Evolutionary conservation across 1,139 yeast genomes (phyloP).

Genomic region (Saccharomyces hybrid): DNA sequence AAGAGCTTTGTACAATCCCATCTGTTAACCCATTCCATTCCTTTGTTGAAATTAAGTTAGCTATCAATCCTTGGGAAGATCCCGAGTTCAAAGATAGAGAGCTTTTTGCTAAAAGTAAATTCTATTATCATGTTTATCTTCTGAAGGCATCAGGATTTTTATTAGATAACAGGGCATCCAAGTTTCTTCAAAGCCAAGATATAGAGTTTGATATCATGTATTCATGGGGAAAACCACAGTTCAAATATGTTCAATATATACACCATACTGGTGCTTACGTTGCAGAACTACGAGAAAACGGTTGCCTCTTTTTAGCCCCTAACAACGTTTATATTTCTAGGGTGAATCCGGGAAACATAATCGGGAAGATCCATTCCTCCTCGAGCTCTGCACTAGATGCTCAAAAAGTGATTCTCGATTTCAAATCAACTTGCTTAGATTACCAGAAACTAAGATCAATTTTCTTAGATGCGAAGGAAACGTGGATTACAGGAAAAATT

Average conservation of each 20-base stretch:
- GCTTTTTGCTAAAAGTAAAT: slow-evolving; percentile 40
- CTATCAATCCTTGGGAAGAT: slow-evolving; percentile 61
- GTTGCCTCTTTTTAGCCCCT: slow-evolving; percentile 74
- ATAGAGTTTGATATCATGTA: slow-evolving; percentile 53
- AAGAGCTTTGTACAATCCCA: slow-evolving; percentile 73
- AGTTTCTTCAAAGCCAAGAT: slow-evolving; percentile 47
- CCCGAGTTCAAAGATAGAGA: slow-evolving; percentile 42
- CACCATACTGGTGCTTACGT: slow-evolving; percentile 85
- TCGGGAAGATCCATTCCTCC: slow-evolving; percentile 21
- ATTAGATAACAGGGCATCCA: slow-evolving; percentile 73
- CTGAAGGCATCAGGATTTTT: slow-evolving; percentile 65
- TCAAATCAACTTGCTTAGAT: slow-evolving; percentile 56
- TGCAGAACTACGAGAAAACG: slow-evolving; percentile 78
- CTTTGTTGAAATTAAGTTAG: slow-evolving; percentile 58
- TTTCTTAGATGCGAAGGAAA: slow-evolving; percentile 51
- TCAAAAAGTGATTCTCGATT: slow-evolving; percentile 63
- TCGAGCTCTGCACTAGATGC: slow-evolving; percentile 44
- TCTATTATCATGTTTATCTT: slow-evolving; percentile 56
- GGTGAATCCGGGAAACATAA: slow-evolving; percentile 38
- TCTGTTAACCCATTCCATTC: slow-evolving; percentile 80
- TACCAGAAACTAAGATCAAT: slow-evolving; percentile 41
- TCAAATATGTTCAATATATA: slow-evolving; percentile 79
- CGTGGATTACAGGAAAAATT: slow-evolving; percentile 32
- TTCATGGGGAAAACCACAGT: slow-evolving; percentile 87
- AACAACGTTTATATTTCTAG: slow-evolving; percentile 67